Evolutionary conservation across 768 basidiomycete species (phyloP).

Genomic region (Calocybe cyanea): DNA sequence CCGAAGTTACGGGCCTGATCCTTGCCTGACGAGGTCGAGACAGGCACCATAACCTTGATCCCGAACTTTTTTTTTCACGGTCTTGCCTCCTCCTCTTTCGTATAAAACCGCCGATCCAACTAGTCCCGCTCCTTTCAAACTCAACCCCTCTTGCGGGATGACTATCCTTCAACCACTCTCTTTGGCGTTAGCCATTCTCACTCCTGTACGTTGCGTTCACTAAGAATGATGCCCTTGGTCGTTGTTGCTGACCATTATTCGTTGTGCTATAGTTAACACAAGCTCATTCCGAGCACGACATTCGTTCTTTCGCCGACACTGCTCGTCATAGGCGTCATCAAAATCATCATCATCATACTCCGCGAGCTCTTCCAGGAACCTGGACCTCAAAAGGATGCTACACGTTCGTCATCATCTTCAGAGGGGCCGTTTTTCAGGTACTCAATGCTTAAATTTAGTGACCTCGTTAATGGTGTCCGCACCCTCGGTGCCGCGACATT

Average conservation of each 20-base stretch:
- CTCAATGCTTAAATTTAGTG: constrained; percentile 30
- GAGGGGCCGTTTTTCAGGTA: neutral
- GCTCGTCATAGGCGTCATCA: constrained; percentile 33
- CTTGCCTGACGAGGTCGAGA: constrained; percentile 19
- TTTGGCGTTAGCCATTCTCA: constrained; percentile 30
- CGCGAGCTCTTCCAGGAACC: constrained; percentile 37
- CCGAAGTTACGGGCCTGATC: constrained; percentile 13
- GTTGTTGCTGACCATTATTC: constrained; percentile 3
- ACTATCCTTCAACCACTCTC: constrained; percentile 26
- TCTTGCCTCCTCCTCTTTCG: constrained; percentile 12
- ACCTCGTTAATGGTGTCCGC: constrained; percentile 47
- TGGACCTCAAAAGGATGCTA: constrained; percentile 64
- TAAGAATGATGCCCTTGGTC: neutral
- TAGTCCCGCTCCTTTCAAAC: neutral
- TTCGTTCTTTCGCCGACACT: constrained; percentile 19
- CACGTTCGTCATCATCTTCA: constrained; percentile 36
- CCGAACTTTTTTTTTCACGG: constrained; percentile 2
- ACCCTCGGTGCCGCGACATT: constrained; percentile 50
- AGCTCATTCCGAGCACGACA: constrained; percentile 22
- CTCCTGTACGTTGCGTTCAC: constrained; percentile 31
- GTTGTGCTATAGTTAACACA: constrained; percentile 19
- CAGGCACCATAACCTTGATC: constrained; percentile 27
- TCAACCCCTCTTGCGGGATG: constrained; percentile 26
- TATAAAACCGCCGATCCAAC: constrained; percentile 23
- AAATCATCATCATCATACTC: constrained; percentile 22